Percentiles rank a stretch among this genome's conserved stretches.
phyloP scores from a whole-genome alignment of 495 filamentous ascomycete genomes.

The Staphylotrichum longicolle region DNA sequence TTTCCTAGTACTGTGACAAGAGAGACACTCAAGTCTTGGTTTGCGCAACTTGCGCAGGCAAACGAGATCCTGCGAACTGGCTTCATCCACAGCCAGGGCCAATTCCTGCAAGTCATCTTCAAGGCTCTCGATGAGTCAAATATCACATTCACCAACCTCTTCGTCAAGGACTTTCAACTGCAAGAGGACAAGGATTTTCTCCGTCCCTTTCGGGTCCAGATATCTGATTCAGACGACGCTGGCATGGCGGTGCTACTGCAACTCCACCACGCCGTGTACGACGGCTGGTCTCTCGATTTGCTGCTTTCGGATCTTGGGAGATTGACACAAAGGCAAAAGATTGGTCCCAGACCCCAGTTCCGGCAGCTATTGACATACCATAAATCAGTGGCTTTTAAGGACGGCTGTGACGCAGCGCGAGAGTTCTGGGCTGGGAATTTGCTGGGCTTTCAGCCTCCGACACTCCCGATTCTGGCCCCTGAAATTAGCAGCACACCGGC shows the following conservation, averaged over 20 bases:
- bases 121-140: conserved; percentile 42
- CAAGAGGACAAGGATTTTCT: conserved; percentile 44
- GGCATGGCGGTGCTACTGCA: conserved; percentile 42
- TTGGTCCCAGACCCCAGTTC: conserved; percentile 52
- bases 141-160: conserved; percentile 32
- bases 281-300: conserved; percentile 80
- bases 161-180: conserved; percentile 30
- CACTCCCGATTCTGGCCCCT: conserved; percentile 44
- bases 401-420: conserved; percentile 31
- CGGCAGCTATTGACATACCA: conserved; percentile 46
- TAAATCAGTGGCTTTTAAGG: conserved; percentile 23
- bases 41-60: conserved; percentile 47
- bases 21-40: conserved; percentile 41
- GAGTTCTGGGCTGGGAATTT: conserved; percentile 59
- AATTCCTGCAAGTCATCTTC: conserved; percentile 65
- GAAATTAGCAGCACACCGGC: conserved; percentile 12
- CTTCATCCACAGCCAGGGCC: conserved; percentile 53
- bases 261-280: conserved; percentile 77
- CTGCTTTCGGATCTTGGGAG: conserved; percentile 60
- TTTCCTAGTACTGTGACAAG: conserved; percentile 37
- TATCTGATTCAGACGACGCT: conserved; percentile 33
- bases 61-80: conserved; percentile 71
- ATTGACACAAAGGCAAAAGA: conserved; percentile 33
- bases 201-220: conserved; percentile 56
- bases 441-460: conserved; percentile 38